Conservation (phyloP, 1,284 basidiomycete species). For the Leccinum variabile region DNA sequence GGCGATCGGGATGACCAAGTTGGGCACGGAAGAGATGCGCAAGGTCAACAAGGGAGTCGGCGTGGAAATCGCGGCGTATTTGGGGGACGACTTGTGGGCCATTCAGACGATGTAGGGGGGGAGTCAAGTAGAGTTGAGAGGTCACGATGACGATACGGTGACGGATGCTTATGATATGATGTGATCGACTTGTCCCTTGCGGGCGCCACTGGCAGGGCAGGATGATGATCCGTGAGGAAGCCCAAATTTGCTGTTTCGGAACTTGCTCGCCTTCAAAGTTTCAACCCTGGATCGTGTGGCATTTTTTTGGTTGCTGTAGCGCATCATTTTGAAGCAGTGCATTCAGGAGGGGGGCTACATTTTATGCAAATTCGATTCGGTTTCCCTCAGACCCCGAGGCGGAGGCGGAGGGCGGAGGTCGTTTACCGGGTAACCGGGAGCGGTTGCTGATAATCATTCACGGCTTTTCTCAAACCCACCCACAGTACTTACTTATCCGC, state of each 20-base stretch:
- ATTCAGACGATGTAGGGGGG: conserved; percentile 52
- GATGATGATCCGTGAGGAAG: neutral
- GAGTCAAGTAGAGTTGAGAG: neutral
- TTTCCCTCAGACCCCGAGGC: neutral
- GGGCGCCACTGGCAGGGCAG: neutral
- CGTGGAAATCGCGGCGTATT: conserved; percentile 83
- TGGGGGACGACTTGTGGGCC: conserved; percentile 92
- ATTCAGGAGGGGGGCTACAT: neutral
- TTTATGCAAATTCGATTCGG: neutral
- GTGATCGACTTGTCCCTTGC: neutral
- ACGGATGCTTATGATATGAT: neutral
- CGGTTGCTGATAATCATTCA: neutral
- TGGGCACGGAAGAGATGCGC: conserved; percentile 88
- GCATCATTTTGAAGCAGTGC: neutral
- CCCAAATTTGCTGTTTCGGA: conserved; percentile 15
- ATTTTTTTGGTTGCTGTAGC: neutral
- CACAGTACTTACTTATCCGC: neutral
- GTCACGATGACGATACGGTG: neutral
- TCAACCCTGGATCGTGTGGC: neutral
- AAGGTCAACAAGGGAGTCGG: conserved; percentile 88
- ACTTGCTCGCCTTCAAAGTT: conserved; percentile 16
- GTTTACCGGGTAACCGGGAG: neutral
- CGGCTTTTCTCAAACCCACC: conserved; percentile 2
- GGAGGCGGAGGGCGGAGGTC: neutral
- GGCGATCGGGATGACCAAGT: conserved; percentile 83